phyloP scores from a whole-genome alignment of 2,329 filamentous ascomycete genomes.

The Microdochium paspali region DNA sequence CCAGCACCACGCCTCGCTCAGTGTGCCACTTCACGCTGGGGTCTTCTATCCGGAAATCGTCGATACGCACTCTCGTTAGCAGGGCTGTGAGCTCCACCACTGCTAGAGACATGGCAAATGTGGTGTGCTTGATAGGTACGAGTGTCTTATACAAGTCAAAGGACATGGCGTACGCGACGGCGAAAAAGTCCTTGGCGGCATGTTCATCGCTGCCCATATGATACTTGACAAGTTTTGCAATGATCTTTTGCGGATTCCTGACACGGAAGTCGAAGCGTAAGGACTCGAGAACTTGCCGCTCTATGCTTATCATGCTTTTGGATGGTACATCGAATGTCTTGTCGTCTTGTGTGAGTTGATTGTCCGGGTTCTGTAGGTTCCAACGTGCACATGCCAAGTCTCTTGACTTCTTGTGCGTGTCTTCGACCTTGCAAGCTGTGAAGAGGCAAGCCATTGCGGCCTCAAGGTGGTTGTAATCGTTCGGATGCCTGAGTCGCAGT shows the following conservation, averaged over 20 bases:
- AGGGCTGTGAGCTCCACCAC: conserved; percentile 73
- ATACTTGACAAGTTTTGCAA: conserved; percentile 66
- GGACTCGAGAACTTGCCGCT: conserved; percentile 86
- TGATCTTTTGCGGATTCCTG: conserved; percentile 74
- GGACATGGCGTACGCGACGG: conserved; percentile 69
- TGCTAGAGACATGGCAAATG: conserved; percentile 75
- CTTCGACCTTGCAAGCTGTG: conserved; percentile 93
- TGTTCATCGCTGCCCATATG: conserved; percentile 34
- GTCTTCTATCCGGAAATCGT: conserved; percentile 39
- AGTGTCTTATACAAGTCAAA: conserved; percentile 91
- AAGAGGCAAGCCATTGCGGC: conserved; percentile 83
- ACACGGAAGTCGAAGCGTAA: conserved; percentile 91
- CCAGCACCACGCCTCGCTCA: conserved; percentile 42
- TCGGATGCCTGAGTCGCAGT: conserved; percentile 78
- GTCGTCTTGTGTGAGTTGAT: conserved; percentile 69
- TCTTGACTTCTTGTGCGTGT: conserved; percentile 91
- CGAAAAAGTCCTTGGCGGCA: conserved; percentile 48
- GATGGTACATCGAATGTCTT: conserved; percentile 74
- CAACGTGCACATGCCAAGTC: conserved; percentile 88
- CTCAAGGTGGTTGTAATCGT: conserved; percentile 81
- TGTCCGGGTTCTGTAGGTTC: conserved; percentile 66
- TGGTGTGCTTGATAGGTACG: conserved; percentile 81
- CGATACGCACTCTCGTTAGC: conserved; percentile 47
- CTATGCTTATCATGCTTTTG: conserved; percentile 77
- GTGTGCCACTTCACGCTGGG: conserved; percentile 33